These are phyloP conservation scores for Wickerhamiella hasegawae DNA, from an alignment of 805 yeast genomes.

Conservation along the genomic window DNA sequence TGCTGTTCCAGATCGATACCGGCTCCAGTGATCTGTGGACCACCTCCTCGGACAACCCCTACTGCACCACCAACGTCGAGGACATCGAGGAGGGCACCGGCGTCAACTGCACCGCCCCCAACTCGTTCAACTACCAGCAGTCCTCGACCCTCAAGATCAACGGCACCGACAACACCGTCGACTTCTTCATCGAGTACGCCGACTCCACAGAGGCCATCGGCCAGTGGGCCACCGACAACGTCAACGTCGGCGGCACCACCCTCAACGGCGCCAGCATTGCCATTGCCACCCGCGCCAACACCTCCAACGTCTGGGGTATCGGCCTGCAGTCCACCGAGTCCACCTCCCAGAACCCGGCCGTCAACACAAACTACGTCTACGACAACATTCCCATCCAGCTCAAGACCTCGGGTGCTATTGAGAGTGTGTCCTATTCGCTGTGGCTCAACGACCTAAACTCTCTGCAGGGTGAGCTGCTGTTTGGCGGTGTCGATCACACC, in stretches of 20 bases:
- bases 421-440: slow-evolving; percentile 29
- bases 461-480: slow-evolving; percentile 24
- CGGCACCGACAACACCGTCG: slow-evolving; percentile 2
- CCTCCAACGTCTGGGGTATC: slow-evolving; percentile 34
- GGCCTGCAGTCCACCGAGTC: slow-evolving; percentile 23
- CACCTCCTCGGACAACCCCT: slow-evolving; percentile 31
- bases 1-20: slow-evolving; percentile 48
- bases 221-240: slow-evolving; percentile 42
- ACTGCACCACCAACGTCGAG: slow-evolving; percentile 14
- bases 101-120: not conserved
- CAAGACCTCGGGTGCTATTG: slow-evolving; percentile 28
- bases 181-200: slow-evolving; percentile 20
- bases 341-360: slow-evolving; percentile 15
- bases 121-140: not conserved
- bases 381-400: slow-evolving; percentile 21
- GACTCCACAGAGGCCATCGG: slow-evolving; percentile 41
- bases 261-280: slow-evolving; percentile 50
- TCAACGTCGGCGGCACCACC: slow-evolving; percentile 35
- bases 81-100: not conserved
- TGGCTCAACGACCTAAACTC: slow-evolving; percentile 26
- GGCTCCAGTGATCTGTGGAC: slow-evolving; percentile 70
- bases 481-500: slow-evolving; percentile 30
- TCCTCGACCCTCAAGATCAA: slow-evolving; percentile 1
- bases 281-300: slow-evolving; percentile 47
- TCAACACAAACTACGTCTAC: slow-evolving; percentile 12